phyloP scores from a whole-genome alignment of 768 basidiomycete species.

The Polyporus arcularius region DNA sequence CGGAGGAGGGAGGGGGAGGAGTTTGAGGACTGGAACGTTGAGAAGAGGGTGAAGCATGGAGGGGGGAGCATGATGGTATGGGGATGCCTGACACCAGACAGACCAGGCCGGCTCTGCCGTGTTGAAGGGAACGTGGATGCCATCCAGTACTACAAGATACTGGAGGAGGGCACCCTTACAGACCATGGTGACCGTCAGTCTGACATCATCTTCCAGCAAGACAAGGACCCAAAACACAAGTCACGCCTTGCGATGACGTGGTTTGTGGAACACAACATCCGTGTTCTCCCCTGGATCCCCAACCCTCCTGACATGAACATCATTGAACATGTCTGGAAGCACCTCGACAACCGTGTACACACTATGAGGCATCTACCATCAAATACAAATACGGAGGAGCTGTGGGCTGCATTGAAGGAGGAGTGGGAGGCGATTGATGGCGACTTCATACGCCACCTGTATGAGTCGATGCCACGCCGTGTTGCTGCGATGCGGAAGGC shows the following conservation, averaged over 20 bases:
- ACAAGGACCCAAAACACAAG: conserved; percentile 2
- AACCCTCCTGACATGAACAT: conserved; percentile 7
- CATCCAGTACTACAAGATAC: background rate
- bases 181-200: background rate
- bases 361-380: background rate
- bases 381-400: background rate
- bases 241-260: background rate
- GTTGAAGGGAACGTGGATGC: background rate
- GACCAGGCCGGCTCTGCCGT: background rate
- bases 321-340: conserved; percentile 3
- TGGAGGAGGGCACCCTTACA: background rate
- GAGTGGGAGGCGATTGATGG: background rate
- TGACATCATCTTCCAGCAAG: conserved; percentile 4
- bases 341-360: background rate
- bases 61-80: conserved; percentile 2
- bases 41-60: background rate
- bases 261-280: background rate
- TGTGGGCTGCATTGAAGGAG: background rate
- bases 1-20: conserved; percentile 4
- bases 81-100: background rate
- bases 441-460: background rate
- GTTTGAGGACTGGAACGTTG: background rate
- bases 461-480: background rate
- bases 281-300: background rate
- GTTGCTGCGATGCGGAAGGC: background rate